Base-by-base conservation (phyloP, 2,329 filamentous ascomycete genomes). In the Metarhizium rileyi region DNA sequence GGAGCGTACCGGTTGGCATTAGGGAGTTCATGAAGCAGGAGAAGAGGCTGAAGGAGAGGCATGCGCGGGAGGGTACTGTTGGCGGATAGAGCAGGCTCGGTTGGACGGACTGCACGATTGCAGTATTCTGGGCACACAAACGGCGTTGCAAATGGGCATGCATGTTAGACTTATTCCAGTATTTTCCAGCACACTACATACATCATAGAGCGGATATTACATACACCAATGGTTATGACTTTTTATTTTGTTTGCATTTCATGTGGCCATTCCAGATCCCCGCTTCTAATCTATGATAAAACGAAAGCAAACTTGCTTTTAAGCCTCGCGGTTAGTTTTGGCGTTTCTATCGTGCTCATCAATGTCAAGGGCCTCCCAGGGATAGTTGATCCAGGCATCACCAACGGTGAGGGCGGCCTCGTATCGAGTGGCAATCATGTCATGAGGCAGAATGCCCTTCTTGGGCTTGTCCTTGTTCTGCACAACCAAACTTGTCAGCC, bases 351-450 rank as follows among this genome's bases (percentile, higher is more conserved):
- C 91, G 66, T 96, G 91, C 76, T 90, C 87, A 26, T 95, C 89
- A 63, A 97, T 96, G 65, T 96, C 87, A 30, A 71, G 85, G 41
- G 93, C 93, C 74, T 97, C 93, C 93, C 93, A 98, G 16, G 93
- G 93, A 71, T 98, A 98, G 77, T 89, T 94, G 66, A 97, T 97
- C 93, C 93, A 98, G 57, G 90, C 84, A 70, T 98, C 91, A n/a
- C 79, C 80, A 28, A 94, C 87, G 5, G 91, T 97, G 63, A 85
- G 76, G 22, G 93, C 89, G 22, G 93, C 93, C 57, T 86, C 70
- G 71, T 98, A 98, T 60, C 85, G 77, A 50, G 79, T 78, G 49
- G 82, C 70, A 56, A 91, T 75, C 79, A 97, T 89, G 35, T 89
- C 83, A 20, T 80, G 63, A 10, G 93, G 90, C 50, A 98, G 76